Conservation (phyloP, 1,284 basidiomycete genomes). For the Trametes polyzona region DNA sequence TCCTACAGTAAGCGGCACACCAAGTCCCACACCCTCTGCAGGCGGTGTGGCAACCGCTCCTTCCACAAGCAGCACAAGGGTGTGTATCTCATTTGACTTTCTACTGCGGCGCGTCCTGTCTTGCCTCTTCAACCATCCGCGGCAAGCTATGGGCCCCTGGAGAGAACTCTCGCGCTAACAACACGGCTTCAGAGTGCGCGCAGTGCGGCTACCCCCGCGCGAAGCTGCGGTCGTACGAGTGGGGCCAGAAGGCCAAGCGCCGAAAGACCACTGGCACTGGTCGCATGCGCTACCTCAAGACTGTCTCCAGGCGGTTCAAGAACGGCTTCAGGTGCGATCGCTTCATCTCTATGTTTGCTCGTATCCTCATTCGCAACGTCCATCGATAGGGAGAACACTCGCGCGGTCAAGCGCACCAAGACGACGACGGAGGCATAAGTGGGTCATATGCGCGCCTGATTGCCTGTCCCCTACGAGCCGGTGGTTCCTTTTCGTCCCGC, state of each 20-base stretch:
- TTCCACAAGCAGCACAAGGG: conserved; percentile 99
- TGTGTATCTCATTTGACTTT: conserved; percentile 44
- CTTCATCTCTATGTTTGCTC: background rate
- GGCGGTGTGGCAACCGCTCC: conserved; percentile 90
- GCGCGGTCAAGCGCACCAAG: conserved; percentile 64
- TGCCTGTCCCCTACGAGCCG: conserved; percentile 13
- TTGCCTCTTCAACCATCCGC: background rate
- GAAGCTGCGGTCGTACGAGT: conserved; percentile 95
- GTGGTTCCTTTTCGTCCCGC: conserved; percentile 28
- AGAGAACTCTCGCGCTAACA: background rate
- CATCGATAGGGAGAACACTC: conserved; percentile 76
- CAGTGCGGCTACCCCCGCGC: conserved; percentile 97
- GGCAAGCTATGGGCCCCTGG: background rate
- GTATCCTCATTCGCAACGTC: background rate
- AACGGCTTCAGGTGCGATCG: conserved; percentile 86
- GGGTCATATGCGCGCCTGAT: conserved; percentile 10
- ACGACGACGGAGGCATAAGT: conserved; percentile 40
- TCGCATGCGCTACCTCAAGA: conserved; percentile 94
- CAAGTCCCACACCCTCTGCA: conserved; percentile 97
- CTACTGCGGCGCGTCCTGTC: no score
- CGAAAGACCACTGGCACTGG: conserved; percentile 99
- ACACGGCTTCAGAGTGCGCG: conserved; percentile 70
- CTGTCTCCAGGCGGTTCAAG: conserved; percentile 93
- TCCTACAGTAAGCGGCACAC: conserved; percentile 90
- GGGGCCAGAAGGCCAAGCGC: conserved; percentile 99